These are phyloP conservation scores for Fagopyrum esculentum DNA, from an alignment of 148 eudicot genomes.

Conservation along the genomic window DNA sequence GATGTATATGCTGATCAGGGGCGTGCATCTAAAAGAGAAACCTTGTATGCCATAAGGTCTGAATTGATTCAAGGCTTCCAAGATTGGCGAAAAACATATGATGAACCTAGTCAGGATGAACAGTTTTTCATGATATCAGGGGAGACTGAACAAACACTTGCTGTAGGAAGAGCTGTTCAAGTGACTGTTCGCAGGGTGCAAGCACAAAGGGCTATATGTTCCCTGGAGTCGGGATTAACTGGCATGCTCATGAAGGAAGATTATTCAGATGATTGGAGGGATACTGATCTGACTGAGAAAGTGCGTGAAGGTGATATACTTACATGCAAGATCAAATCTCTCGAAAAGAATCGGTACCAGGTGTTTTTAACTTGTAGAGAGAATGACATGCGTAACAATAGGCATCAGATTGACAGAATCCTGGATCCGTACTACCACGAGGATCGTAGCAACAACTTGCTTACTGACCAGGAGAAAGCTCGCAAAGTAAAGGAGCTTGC, in stretches of 20 bases:
- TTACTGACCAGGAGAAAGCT: constrained; percentile 57
- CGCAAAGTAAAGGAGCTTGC: constrained; percentile 87
- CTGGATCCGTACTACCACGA: constrained; percentile 81
- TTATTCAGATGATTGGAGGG: constrained; percentile 80
- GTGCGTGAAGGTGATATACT: constrained; percentile 78
- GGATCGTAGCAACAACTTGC: constrained; percentile 54
- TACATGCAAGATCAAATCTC: constrained; percentile 68
- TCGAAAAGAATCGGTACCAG: constrained; percentile 64
- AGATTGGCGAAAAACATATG: constrained; percentile 72
- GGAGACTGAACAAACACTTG: constrained; percentile 75
- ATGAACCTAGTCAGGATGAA: constrained; percentile 70
- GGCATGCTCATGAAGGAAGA: constrained; percentile 78
- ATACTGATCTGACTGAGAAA: constrained; percentile 78
- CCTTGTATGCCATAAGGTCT: constrained; percentile 55
- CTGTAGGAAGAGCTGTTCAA: constrained; percentile 87
- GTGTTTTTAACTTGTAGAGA: constrained; percentile 74
- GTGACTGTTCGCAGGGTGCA: constrained; percentile 89
- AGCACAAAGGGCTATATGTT: constrained; percentile 66
- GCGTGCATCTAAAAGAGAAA: constrained; percentile 53
- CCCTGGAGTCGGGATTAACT: constrained; percentile 77
- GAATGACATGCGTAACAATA: constrained; percentile 58
- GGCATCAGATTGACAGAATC: constrained; percentile 33
- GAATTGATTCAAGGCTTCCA: constrained; percentile 93
- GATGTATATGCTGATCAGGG: constrained; percentile 62
- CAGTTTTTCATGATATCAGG: constrained; percentile 85